A percentile compares a stretch with the other conserved stretches of the same genome.
Conservation (phyloP, 306 rosid species). For the Boehmeria nivea region DNA sequence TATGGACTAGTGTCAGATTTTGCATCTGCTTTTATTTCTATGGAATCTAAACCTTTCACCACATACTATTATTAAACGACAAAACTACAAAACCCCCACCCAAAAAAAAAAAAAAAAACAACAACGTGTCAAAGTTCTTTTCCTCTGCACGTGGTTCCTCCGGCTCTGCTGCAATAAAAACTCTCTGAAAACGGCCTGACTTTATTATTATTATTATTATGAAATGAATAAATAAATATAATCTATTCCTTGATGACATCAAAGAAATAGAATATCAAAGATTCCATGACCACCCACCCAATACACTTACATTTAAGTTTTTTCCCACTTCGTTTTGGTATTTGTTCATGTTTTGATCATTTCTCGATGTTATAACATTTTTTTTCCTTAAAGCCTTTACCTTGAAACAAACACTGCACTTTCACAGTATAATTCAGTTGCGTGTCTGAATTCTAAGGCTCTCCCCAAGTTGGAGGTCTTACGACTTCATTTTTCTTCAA, state of each 20-base stretch:
- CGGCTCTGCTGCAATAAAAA: slow-evolving; percentile 30
- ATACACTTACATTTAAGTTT: slow-evolving; percentile 1
- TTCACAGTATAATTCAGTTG: slow-evolving; percentile 14
- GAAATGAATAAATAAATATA: background rate
- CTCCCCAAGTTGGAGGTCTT: slow-evolving; percentile 21
- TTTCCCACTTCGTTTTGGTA: background rate
- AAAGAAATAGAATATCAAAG: slow-evolving; percentile 24
- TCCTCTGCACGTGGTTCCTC: slow-evolving; percentile 65
- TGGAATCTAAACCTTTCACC: slow-evolving; percentile 49
- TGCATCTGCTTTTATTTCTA: slow-evolving; percentile 27
- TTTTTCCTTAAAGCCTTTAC: slow-evolving; percentile 3
- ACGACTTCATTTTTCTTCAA: slow-evolving; percentile 8
- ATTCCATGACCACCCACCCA: slow-evolving; percentile 35
- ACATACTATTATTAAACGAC: slow-evolving; percentile 54
- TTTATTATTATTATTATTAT: slow-evolving; percentile 5
- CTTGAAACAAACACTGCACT: slow-evolving; percentile 12
- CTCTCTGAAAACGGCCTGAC: slow-evolving; percentile 28
- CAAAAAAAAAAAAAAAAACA: background rate
- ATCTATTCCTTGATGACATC: slow-evolving; percentile 18
- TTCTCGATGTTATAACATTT: slow-evolving; percentile 1
- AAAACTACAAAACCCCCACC: slow-evolving; percentile 32
- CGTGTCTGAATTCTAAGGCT: no score
- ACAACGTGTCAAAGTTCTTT: no score
- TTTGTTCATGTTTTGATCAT: background rate
- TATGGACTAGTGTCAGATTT: slow-evolving; percentile 29